Conservation (phyloP, 139 green algal species). For the Volvox reticuliferus region DNA sequence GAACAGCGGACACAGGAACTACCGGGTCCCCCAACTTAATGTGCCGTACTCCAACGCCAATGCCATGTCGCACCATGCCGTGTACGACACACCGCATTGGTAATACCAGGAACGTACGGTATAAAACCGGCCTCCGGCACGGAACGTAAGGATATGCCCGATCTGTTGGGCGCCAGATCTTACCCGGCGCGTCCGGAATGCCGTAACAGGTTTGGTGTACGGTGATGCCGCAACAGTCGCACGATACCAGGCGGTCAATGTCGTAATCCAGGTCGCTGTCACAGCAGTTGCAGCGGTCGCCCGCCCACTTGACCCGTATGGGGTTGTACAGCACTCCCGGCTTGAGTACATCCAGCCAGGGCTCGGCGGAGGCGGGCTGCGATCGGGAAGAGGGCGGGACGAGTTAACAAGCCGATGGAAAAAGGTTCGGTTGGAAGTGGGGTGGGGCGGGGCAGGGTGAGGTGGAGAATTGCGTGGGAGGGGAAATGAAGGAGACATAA, state of each 20-base stretch:
- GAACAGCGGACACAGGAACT: no score
- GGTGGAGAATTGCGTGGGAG: no score
- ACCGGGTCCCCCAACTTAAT: no score
- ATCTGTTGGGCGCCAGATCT: no score
- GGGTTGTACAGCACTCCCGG: slow-evolving; percentile 46
- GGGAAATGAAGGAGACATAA: background rate
- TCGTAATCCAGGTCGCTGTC: slow-evolving; percentile 94
- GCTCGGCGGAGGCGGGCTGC: slow-evolving; percentile 49
- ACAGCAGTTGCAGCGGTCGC: slow-evolving; percentile 84
- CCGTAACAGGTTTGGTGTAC: slow-evolving; percentile 96
- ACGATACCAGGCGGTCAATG: slow-evolving; percentile 90
- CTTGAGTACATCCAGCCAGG: slow-evolving; percentile 59
- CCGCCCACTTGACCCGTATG: slow-evolving; percentile 68
- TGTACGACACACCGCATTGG: no score
- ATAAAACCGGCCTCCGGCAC: no score
- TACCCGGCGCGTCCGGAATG: slow-evolving; percentile 79
- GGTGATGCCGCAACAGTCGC: slow-evolving; percentile 87
- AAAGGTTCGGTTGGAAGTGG: no score
- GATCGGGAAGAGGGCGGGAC: background rate
- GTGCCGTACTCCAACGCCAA: no score
- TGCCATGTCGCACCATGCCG: no score
- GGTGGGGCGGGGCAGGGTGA: no score
- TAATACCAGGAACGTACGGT: no score
- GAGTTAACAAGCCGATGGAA: background rate
- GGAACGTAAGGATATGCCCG: no score